phyloP scores from a whole-genome alignment of 2,329 filamentous ascomycete species.

The Talaromyces funiculosus region DNA sequence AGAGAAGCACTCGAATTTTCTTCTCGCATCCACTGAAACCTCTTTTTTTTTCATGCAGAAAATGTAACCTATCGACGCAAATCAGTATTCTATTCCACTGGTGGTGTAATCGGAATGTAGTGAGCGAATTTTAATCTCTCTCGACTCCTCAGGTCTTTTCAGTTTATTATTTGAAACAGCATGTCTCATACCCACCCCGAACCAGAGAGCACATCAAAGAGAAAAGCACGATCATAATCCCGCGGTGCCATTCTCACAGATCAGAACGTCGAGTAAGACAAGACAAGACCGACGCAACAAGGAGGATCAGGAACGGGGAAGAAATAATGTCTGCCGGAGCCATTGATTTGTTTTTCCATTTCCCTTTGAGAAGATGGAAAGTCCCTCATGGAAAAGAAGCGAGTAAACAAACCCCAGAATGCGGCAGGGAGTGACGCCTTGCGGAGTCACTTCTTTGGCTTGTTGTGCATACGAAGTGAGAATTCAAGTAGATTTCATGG shows the following conservation, averaged over 20 bases:
- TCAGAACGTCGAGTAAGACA: neutral
- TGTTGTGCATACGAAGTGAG: neutral
- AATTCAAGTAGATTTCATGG: neutral
- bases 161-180: constrained; percentile 21
- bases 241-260: constrained; percentile 15
- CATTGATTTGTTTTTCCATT: constrained; percentile 35
- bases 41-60: neutral
- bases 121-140: neutral
- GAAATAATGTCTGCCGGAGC: constrained; percentile 34
- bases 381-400: constrained; percentile 37
- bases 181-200: neutral
- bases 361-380: neutral
- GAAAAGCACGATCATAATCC: constrained; percentile 14
- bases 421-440: neutral
- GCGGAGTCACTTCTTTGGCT: neutral
- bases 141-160: constrained; percentile 43
- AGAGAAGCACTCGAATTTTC: neutral
- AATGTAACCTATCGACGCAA: neutral
- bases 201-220: neutral
- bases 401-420: constrained; percentile 20
- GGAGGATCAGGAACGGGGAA: neutral
- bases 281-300: neutral
- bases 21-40: neutral
- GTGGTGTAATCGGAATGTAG: neutral
- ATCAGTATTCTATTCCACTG: neutral